Conservation (phyloP, 2,329 filamentous ascomycete species). For the Fusarium sacchari region DNA sequence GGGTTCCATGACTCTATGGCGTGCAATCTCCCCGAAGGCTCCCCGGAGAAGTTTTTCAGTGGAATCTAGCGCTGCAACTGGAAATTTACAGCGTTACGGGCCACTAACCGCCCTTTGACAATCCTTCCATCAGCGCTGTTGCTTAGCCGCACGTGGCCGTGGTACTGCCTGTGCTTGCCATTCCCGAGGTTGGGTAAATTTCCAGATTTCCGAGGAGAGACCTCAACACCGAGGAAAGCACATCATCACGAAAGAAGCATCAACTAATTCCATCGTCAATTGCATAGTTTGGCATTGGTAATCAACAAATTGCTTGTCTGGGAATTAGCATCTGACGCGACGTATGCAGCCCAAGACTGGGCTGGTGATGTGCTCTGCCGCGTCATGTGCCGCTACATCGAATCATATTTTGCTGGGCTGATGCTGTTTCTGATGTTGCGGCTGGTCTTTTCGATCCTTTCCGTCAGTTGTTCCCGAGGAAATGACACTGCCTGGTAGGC, state of each 20-base stretch:
- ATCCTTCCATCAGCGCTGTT: neutral
- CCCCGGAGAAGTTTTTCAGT: conserved; percentile 5
- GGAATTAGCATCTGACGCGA: conserved; percentile 3
- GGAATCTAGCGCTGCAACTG: conserved; percentile 1
- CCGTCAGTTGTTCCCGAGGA: conserved; percentile 11
- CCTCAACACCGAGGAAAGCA: neutral
- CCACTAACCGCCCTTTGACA: conserved; percentile 1
- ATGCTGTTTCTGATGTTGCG: conserved; percentile 13
- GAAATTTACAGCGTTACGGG: conserved; percentile 7
- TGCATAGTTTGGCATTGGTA: neutral
- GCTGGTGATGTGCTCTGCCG: conserved; percentile 10
- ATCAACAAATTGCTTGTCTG: conserved; percentile 2
- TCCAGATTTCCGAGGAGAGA: conserved; percentile 2
- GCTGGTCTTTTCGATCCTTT: conserved; percentile 20
- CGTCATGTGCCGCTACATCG: conserved; percentile 30
- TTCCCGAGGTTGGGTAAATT: conserved; percentile 1
- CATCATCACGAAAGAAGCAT: conserved; percentile 5
- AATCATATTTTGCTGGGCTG: conserved; percentile 28
- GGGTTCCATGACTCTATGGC: neutral
- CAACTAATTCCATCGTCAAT: neutral
- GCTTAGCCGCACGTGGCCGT: conserved; percentile 1
- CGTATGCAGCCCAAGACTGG: neutral
- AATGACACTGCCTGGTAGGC: conserved; percentile 1
- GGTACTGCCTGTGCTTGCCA: neutral
- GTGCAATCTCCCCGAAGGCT: neutral